Base-by-base conservation (phyloP, 2,329 filamentous ascomycete genomes). In the Pyrenochaeta sp. region DNA sequence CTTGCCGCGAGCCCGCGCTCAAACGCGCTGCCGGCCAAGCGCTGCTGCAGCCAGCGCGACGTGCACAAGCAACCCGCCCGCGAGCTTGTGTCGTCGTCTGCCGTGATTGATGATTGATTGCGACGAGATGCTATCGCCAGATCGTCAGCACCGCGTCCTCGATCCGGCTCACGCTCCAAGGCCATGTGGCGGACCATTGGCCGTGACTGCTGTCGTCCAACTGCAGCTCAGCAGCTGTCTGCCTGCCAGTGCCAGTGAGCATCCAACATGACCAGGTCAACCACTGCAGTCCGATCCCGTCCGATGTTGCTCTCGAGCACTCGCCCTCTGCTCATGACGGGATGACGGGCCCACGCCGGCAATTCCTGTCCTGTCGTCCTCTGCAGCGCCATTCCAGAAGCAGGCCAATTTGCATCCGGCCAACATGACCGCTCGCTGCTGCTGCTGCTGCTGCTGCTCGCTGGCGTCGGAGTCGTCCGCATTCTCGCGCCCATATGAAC, bases 1-100 rank as follows among this genome's bases (percentile, higher is more conserved):
- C 17, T 32, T 31, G 32, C 43, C 43, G 18, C 17, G 34, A 32
- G 26, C 37, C 26, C 43, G 30, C 23, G 35, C 39, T 39, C 35
- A 21, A 32, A 24, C 36, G 40, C 40, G 32, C 35, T 27, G n/a
- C 20, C 15, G 30, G 37, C 43, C 43, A 41, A 46, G 43, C 32
- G 6, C 38, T 14, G 32, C 18, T 7, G 23, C 23, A 15, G 5
- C 18, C 29, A 31, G n/a, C 13, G 19, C 13, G 13, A 9, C 14
- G 3, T 6, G 24, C 19, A 41, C 36, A 46, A 46, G 43, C 43
- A 21, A 31, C 28, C 32, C 37, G 43, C 37, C 34, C 31, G 17
- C 27, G 43, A 41, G 43, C 43, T 41, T 46, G n/a, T n/a, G n/a
- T n/a, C n/a, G n/a, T n/a, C n/a, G n/a, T n/a, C n/a, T n/a, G n/a